Evolutionary conservation across 2,329 filamentous ascomycete genomes (phyloP).

Genomic region (Aureobasidium zeae): DNA sequence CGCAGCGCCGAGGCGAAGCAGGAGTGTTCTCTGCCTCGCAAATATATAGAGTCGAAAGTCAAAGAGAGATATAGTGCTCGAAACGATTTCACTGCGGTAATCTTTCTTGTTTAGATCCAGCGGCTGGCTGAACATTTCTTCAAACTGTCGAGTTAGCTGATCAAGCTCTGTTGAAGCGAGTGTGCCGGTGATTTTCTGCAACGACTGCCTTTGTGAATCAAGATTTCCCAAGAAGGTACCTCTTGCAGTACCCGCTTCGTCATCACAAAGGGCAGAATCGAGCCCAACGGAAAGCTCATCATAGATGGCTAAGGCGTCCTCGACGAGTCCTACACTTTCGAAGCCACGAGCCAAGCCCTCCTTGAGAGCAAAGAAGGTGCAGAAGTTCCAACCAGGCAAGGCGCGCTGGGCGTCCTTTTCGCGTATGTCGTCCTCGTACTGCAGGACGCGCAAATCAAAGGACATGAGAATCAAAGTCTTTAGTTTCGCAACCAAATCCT

Average conservation of each 20-base stretch:
- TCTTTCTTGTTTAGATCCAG: slow-evolving; percentile 50
- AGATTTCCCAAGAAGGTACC: slow-evolving; percentile 17
- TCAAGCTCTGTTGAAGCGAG: neutral
- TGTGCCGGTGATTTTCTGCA: neutral
- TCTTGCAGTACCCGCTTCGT: slow-evolving; percentile 44
- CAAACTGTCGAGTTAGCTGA: slow-evolving; percentile 3
- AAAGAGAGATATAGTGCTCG: slow-evolving; percentile 91
- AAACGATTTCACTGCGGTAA: slow-evolving; percentile 84
- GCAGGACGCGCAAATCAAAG: slow-evolving; percentile 80
- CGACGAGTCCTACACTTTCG: slow-evolving; percentile 89
- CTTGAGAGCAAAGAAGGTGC: slow-evolving; percentile 96
- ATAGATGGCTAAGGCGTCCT: slow-evolving; percentile 89
- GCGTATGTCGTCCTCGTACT: slow-evolving; percentile 95
- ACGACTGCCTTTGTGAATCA: slow-evolving; percentile 10
- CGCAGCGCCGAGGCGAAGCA: slow-evolving; percentile 59
- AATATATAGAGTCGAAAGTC: slow-evolving; percentile 95
- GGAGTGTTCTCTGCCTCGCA: slow-evolving; percentile 70
- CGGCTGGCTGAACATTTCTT: slow-evolving; percentile 26
- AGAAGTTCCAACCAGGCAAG: slow-evolving; percentile 96
- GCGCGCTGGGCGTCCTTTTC: slow-evolving; percentile 82
- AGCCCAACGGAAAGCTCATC: slow-evolving; percentile 86
- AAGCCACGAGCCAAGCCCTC: slow-evolving; percentile 89
- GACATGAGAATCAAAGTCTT: slow-evolving; percentile 80
- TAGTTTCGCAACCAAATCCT: slow-evolving; percentile 74
- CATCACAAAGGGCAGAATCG: slow-evolving; percentile 71